A percentile compares a stretch with the other conserved stretches of the same genome.
Conservation (phyloP, 495 filamentous ascomycete genomes). For the Umbilicaria muhlenbergii region DNA sequence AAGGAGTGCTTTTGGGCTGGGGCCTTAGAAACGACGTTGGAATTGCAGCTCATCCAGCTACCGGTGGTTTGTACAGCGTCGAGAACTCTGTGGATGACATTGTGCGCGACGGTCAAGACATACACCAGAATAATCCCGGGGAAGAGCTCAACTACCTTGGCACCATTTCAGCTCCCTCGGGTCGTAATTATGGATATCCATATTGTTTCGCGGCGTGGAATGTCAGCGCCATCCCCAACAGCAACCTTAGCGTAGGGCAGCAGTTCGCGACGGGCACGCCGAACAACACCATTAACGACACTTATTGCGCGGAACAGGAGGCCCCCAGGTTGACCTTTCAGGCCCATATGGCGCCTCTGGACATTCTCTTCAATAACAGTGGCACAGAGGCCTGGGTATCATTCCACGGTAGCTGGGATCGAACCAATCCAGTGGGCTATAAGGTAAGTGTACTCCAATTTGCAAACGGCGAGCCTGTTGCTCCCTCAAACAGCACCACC, state of each 20-base stretch:
- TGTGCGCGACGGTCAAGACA: slow-evolving; percentile 35
- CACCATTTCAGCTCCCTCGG: slow-evolving; percentile 22
- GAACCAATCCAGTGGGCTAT: slow-evolving; percentile 37
- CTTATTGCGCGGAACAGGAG: slow-evolving; percentile 22
- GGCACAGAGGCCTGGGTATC: slow-evolving; percentile 29
- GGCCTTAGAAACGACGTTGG: slow-evolving; percentile 61
- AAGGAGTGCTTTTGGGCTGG: slow-evolving; percentile 49
- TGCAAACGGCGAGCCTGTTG: slow-evolving; percentile 24
- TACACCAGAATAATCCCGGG: slow-evolving; percentile 55
- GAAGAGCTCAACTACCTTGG: slow-evolving; percentile 62
- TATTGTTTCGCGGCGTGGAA: slow-evolving; percentile 50
- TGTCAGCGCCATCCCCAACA: slow-evolving; percentile 25
- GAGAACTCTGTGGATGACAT: slow-evolving; percentile 59
- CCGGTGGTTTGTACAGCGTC: slow-evolving; percentile 45
- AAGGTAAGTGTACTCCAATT: slow-evolving; percentile 33
- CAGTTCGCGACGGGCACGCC: slow-evolving; percentile 25
- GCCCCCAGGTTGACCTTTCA: slow-evolving; percentile 38
- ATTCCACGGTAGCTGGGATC: slow-evolving; percentile 45
- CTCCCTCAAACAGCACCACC: slow-evolving; percentile 21
- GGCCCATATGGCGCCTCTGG: slow-evolving; percentile 45
- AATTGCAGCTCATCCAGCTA: slow-evolving; percentile 38
- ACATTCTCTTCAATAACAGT: slow-evolving; percentile 36
- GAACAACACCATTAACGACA: slow-evolving; percentile 30
- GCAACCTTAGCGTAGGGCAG: slow-evolving; percentile 13
- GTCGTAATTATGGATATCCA: slow-evolving; percentile 51